Conservation (phyloP, 2,329 filamentous ascomycete genomes). For the Beauveria caledonica region DNA sequence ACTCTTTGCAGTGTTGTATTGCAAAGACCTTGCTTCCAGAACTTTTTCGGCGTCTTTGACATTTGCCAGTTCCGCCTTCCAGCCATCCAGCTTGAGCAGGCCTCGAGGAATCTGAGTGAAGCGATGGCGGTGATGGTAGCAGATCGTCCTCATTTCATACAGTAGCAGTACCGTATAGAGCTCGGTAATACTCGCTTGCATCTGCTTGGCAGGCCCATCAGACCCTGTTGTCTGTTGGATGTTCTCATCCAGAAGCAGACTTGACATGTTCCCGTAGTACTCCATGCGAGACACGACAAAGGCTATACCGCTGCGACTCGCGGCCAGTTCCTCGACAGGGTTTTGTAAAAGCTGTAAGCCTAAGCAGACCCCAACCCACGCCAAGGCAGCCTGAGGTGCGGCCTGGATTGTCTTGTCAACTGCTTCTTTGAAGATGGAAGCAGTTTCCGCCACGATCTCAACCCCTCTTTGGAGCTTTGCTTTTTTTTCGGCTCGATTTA, state of each 20-base stretch:
- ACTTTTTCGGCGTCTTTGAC: conserved; percentile 22
- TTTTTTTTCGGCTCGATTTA: not conserved
- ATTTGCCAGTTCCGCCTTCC: conserved; percentile 22
- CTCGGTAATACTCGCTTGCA: conserved; percentile 21
- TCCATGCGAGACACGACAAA: not conserved
- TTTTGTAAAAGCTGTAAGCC: not conserved
- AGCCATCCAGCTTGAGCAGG: conserved; percentile 26
- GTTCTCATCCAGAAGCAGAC: conserved; percentile 18
- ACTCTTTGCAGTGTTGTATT: not conserved
- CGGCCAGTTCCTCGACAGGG: not conserved
- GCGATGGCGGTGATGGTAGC: conserved; percentile 25
- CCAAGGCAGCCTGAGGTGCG: not conserved
- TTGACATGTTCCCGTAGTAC: conserved; percentile 16
- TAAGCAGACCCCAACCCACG: not conserved
- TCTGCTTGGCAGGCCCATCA: conserved; percentile 13
- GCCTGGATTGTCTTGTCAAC: not conserved
- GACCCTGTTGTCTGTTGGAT: not conserved
- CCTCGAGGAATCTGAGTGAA: conserved; percentile 21
- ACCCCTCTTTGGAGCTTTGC: not conserved
- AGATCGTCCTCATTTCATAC: conserved; percentile 34
- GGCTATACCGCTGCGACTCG: not conserved
- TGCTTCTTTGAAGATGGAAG: not conserved
- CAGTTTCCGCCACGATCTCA: not conserved
- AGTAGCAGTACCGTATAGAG: conserved; percentile 31
- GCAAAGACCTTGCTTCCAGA: not conserved